Base-by-base conservation (phyloP, 306 rosid genomes). In the Sindora glabra region DNA sequence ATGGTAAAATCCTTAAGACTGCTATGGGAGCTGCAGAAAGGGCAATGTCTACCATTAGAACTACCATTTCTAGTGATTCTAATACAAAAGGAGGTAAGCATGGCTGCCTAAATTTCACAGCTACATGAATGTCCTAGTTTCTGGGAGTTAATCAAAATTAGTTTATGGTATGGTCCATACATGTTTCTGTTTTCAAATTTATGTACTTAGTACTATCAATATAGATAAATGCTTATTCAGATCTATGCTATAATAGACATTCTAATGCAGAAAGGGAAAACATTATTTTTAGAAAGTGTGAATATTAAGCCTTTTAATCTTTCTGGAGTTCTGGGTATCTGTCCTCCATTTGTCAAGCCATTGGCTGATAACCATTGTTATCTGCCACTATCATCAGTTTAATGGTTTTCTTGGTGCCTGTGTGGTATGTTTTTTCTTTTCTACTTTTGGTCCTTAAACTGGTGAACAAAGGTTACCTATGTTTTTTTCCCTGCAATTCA, bases 1-100 rank as follows among this genome's bases (percentile, higher is more conserved):
- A 83, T 67, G 72, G 44, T 54, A 57, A 62, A 50, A 76, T 83
- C 34, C 73, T 32, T 29, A 69, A 76, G 65, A 74, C 87, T 49
- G 96, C 88, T 6, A 74, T 81, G 81, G 90, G 72, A 57, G 88
- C 86, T 62, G 89, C 90, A 50, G 85, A 80, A 67, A 85, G 62
- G 81, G 98, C 95, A 46, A 56, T 86, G 41, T 85, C 89, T 62
- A 58, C 92, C 6, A 46, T 85, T 46, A 76, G 52, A 66, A 59
- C 65, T 36, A 67, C 59, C 48, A 24, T 64, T 45, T 56, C 78
- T 38, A 81, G 70, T 39, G 81, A 77, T 82, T 60, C 72, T 55
- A 47, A 69, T 59, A 37, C 30, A 64, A 79, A 40, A 62, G 72
- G 74, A 85, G 96, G 98, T 88, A 64, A 66, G 44, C 61, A 26